phyloP scores from a whole-genome alignment of 2,329 filamentous ascomycete genomes.

The Diaporthe australafricana region DNA sequence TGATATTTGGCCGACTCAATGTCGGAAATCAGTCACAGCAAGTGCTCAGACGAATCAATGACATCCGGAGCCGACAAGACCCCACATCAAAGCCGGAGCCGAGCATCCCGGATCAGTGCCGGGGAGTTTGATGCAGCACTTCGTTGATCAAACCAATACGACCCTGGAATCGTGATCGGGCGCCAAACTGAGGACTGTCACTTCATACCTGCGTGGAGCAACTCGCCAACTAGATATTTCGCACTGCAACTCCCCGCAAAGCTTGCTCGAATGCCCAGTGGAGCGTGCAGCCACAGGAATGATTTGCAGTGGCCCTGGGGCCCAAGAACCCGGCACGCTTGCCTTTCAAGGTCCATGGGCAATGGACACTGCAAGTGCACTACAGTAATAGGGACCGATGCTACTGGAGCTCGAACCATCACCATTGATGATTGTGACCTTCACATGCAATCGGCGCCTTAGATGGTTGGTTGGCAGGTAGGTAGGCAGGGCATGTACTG shows the following conservation, averaged over 20 bases:
- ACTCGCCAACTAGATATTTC: background rate
- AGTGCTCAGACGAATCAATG: too few relatives aligned
- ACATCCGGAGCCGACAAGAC: background rate
- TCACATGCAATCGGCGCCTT: too few relatives aligned
- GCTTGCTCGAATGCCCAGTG: background rate
- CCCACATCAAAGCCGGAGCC: conserved; percentile 4
- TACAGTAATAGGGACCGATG: too few relatives aligned
- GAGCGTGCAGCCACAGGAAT: background rate
- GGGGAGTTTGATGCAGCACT: too few relatives aligned
- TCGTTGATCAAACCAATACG: background rate
- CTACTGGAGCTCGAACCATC: background rate
- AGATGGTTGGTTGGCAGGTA: background rate
- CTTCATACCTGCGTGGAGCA: background rate
- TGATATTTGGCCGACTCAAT: too few relatives aligned
- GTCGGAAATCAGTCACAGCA: too few relatives aligned
- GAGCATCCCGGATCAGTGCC: too few relatives aligned
- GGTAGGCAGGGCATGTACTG: background rate
- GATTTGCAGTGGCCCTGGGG: background rate
- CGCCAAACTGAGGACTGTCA: background rate
- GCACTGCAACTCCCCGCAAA: background rate
- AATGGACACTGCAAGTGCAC: background rate
- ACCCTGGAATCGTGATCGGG: too few relatives aligned
- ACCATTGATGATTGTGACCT: background rate
- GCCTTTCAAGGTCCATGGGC: background rate
- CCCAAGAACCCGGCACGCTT: conserved; percentile 3